Base-by-base conservation (phyloP, 2,329 filamentous ascomycete genomes). In the Lasiodiplodia sp. region DNA sequence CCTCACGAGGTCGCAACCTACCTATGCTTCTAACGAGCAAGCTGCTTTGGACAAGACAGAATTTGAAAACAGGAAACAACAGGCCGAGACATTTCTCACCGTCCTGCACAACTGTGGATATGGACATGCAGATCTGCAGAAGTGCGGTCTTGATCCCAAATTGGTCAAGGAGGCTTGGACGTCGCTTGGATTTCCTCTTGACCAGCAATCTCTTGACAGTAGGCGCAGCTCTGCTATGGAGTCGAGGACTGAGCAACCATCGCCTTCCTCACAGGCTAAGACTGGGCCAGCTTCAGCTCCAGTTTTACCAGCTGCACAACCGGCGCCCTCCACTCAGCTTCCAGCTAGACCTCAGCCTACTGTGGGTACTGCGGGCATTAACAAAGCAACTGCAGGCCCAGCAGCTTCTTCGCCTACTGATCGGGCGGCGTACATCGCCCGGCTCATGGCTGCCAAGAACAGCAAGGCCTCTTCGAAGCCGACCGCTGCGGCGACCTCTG, bases 401-500 rank as follows among this genome's bases (percentile, higher is more conserved):
- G 18, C 49, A 25, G 37, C 34, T 14, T 62, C 57, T 34, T 58
- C 66, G 16, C 74, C 86, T 8, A 84, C 91, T 71, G 89, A 92
- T 74, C 86, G 92, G 25, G 92, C 92, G 72, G 91, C 93, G 71
- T 88, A 92, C 52, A 92, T 95, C 69, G 91, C 92, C 4, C 88
- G 90, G 60, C 85, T 94, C 67, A 84, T 94, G 67, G 92, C 92
- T n/a, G 89, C 88, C 1, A 94, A 92, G 77, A 86, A 86, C 40
- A 91, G 73, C 76, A 68, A 68, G 14, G 37, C 62, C 62, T 44
- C 72, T 67, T 49, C 70, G 31, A 75, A 70, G 64, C 5, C 66
- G 8, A 16, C 47, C 21, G 23, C 49, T 8, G 34, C 57, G 12
- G 12, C 28, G 16, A n/a, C 10, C 25, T 16, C 55, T 18, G 25